A percentile compares a stretch with the other conserved stretches of the same genome.
These are phyloP conservation scores for Sapria himalayana DNA, from an alignment of 345 rosid genomes.

Conservation along the genomic window DNA sequence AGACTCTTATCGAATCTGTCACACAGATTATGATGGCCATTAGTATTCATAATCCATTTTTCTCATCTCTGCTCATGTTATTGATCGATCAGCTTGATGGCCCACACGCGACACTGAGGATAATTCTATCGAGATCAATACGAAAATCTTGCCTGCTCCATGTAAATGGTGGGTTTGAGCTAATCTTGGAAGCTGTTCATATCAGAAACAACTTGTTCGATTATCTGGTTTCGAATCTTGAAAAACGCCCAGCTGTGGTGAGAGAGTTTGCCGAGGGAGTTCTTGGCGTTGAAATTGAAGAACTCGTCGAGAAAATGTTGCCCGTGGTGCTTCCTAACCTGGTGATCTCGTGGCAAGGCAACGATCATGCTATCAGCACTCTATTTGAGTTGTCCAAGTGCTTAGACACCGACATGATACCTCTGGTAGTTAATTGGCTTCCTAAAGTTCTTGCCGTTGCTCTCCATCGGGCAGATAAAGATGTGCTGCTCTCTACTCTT, in stretches of 20 bases:
- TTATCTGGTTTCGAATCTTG: constrained; percentile 40
- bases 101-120: constrained; percentile 41
- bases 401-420: constrained; percentile 44
- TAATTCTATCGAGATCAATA: constrained; percentile 51
- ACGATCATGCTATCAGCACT: constrained; percentile 34
- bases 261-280: constrained; percentile 89
- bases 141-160: constrained; percentile 49
- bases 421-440: constrained; percentile 64
- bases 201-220: constrained; percentile 42
- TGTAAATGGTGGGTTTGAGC: constrained; percentile 55
- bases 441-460: constrained; percentile 92
- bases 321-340: constrained; percentile 87
- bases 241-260: constrained; percentile 38
- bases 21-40: constrained; percentile 61
- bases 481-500: constrained; percentile 42
- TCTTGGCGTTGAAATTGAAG: constrained; percentile 46
- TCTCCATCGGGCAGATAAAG: constrained; percentile 48
- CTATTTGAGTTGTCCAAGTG: constrained; percentile 54
- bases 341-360: constrained; percentile 52
- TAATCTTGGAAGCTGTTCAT: constrained; percentile 31
- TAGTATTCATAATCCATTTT: constrained; percentile 42
- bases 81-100: constrained; percentile 82
- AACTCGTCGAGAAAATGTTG: constrained; percentile 55
- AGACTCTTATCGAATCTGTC: constrained; percentile 56
- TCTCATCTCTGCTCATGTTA: constrained; percentile 43